A percentile compares a stretch with the other conserved stretches of the same genome.
Evolutionary conservation across 1,284 basidiomycete species (phyloP).

Genomic region (Malassezia globosa): DNA sequence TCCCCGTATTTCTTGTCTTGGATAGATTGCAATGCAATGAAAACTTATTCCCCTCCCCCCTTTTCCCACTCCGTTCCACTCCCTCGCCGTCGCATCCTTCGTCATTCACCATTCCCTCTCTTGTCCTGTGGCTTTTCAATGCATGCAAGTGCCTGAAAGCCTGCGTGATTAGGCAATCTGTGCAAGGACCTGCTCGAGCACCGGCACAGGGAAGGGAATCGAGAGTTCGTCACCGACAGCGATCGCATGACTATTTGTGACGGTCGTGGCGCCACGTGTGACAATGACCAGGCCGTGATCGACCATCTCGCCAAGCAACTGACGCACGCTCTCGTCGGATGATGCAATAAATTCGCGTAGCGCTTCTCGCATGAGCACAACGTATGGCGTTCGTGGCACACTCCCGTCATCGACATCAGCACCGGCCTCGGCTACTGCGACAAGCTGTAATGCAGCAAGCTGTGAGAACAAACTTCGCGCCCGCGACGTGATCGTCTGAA

Average conservation of each 20-base stretch:
- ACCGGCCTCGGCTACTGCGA: neutral
- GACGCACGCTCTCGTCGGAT: constrained; percentile 14
- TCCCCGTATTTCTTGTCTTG: no score
- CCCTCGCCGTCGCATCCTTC: neutral
- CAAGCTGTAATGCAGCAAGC: constrained; percentile 9
- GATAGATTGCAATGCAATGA: neutral
- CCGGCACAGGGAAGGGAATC: constrained; percentile 6
- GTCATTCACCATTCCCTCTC: neutral
- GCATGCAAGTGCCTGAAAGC: no score
- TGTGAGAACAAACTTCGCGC: constrained; percentile 15
- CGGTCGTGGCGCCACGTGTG: constrained; percentile 7
- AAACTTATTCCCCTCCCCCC: neutral
- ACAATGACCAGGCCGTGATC: constrained; percentile 16
- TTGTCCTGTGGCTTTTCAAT: constrained; percentile 1
- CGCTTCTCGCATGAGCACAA: constrained; percentile 12
- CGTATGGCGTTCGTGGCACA: constrained; percentile 6
- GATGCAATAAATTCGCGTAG: constrained; percentile 13
- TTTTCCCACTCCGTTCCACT: constrained; percentile 8
- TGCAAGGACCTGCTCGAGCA: constrained; percentile 9
- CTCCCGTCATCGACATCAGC: neutral
- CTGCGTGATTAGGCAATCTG: constrained; percentile 1
- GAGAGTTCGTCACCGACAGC: constrained; percentile 16
- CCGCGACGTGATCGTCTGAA: constrained; percentile 15
- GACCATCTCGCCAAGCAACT: constrained; percentile 18
- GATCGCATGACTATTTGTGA: constrained; percentile 16